Evolutionary conservation across 805 yeast species (phyloP), one percentile per base, ranked within the genome.

Genomic region (Lipomyces japonicus): DNA sequence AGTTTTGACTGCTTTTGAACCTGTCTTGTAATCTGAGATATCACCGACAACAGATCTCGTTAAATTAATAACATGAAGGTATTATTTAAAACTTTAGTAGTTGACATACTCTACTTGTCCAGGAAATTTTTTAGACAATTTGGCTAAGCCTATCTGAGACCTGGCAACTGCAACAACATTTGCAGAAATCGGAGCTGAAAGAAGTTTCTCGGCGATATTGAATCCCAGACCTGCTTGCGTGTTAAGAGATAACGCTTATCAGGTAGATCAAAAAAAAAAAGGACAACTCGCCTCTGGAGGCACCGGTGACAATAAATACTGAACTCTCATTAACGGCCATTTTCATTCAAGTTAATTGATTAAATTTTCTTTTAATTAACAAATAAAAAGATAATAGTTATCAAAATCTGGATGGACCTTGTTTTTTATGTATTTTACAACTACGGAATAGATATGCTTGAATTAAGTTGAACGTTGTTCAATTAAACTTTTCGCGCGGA

Each of bases 91-190:
- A 23, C 31, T 14, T 14, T 30, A 12, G 24, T 14, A 10, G 32
- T 23, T 31, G n/a, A 61, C 64, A 21, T 53, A 50, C 43, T 46
- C 56, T 44, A 59, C 48, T 31, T 50, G 57, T 21, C 50, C 54
- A 21, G 53, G 84, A 59, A 70, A 77, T 39, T 73, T 57, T 10
- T 60, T 59, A 21, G 70, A 72, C 44, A 82, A 65, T 31, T 69
- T 64, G 21, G 68, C 62, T 50, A 86, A 64, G 1, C 75, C 71
- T 0, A 67, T 71, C 39, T 71, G 73, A 3, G 86, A 72, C 60
- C 97, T 77, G 0, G 96, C 90, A 25, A 87, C 78, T 0, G 88
- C 88, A 10, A 86, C 76, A 3, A 86, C 77, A 34, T 71, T 71
- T 1, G 77, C 65, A 12, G 63, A 56, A 0, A 70, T 59, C 2